Conservation (phyloP, 768 basidiomycete genomes). For the Erythrobasidium yunnanense region DNA sequence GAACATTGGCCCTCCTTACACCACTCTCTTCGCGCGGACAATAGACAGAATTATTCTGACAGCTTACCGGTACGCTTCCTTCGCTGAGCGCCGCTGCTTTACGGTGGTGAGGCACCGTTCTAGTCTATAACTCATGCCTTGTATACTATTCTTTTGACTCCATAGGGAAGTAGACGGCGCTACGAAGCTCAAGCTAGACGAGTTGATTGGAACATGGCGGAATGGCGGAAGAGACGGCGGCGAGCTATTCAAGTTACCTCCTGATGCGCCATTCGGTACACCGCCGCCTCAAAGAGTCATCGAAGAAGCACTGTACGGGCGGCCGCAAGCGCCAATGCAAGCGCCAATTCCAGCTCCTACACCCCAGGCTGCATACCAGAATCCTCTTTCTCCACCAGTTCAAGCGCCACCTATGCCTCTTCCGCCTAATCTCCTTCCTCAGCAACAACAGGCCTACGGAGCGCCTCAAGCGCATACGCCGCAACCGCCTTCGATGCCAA, state of each 20-base stretch:
- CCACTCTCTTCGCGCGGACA: conserved; percentile 66
- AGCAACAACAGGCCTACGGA: too few species aligned
- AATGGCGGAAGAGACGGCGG: conserved; percentile 66
- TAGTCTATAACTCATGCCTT: too few species aligned
- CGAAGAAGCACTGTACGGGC: conserved; percentile 49
- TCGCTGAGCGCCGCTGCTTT: not conserved
- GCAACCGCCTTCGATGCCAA: not conserved
- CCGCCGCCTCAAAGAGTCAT: conserved; percentile 58
- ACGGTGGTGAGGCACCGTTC: not conserved
- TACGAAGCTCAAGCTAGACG: conserved; percentile 73
- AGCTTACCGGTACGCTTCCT: conserved; percentile 63
- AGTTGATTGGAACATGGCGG: conserved; percentile 92
- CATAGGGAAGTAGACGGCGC: conserved; percentile 27
- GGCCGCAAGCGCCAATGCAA: conserved; percentile 12
- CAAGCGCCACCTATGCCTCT: too few species aligned
- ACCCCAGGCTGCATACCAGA: not conserved
- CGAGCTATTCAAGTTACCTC: conserved; percentile 68
- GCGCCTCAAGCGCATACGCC: not conserved
- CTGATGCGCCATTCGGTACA: conserved; percentile 3
- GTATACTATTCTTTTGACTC: not conserved
- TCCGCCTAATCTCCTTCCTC: too few species aligned
- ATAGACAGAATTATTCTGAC: conserved; percentile 75
- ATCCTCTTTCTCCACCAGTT: too few species aligned
- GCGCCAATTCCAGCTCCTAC: not conserved
- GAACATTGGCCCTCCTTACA: conserved; percentile 88